Percentiles rank a stretch among this genome's conserved stretches.
Evolutionary conservation across 2,329 filamentous ascomycete genomes (phyloP).

Genomic region (Penicillium italicum): DNA sequence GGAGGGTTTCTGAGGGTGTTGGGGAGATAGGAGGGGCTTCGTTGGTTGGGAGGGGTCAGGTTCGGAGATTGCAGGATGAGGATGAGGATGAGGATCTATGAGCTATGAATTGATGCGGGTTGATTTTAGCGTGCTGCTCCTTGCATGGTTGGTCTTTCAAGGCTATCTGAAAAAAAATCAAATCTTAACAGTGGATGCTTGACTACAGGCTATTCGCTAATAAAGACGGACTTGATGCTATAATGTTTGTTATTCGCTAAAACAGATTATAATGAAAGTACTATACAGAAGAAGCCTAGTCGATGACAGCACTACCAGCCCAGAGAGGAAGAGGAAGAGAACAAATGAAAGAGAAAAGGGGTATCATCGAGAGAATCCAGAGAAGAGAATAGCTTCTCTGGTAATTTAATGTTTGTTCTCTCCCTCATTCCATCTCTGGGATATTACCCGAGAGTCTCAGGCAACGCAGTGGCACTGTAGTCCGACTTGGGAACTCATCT

Average conservation of each 20-base stretch:
- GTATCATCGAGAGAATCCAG: conserved; percentile 17
- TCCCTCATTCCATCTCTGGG: not conserved
- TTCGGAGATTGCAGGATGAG: not conserved
- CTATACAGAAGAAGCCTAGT: conserved; percentile 12
- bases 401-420: conserved; percentile 1
- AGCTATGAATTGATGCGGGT: not conserved
- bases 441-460: conserved; percentile 1
- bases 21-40: not conserved
- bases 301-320: conserved; percentile 3
- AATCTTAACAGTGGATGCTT: not conserved
- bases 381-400: conserved; percentile 4
- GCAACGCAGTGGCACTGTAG: not conserved
- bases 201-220: not conserved
- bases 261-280: conserved; percentile 10
- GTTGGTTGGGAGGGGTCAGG: not conserved
- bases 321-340: conserved; percentile 7
- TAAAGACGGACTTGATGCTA: not conserved
- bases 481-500: not conserved
- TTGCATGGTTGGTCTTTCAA: not conserved
- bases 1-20: conserved; percentile 6
- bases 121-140: not conserved
- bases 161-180: not conserved
- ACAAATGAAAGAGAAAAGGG: conserved; percentile 6
- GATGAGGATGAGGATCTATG: conserved; percentile 3
- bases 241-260: conserved; percentile 17